phyloP scores from a whole-genome alignment of 139 green algal species.

The Chlorella sp. region DNA sequence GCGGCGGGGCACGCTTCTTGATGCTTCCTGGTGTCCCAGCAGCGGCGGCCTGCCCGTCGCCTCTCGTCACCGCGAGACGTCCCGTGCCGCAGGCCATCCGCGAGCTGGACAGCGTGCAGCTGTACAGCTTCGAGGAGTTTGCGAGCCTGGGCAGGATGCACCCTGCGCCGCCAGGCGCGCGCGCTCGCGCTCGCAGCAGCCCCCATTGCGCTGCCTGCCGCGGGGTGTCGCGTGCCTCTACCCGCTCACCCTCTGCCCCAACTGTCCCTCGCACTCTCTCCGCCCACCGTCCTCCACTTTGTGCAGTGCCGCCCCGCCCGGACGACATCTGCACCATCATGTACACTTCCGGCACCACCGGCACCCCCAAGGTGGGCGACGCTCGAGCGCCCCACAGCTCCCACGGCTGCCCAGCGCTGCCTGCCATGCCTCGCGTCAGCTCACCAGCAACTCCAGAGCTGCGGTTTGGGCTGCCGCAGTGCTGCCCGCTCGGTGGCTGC shows the following conservation, averaged over 20 bases:
- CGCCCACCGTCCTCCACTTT: neutral
- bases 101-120: neutral
- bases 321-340: conserved; percentile 90
- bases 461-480: too few species aligned
- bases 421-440: too few species aligned
- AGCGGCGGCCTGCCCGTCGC: neutral
- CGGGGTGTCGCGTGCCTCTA: neutral
- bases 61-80: neutral
- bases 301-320: conserved; percentile 54
- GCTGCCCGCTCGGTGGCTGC: too few species aligned
- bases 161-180: neutral
- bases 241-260: neutral
- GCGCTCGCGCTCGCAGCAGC: neutral
- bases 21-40: neutral
- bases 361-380: conserved; percentile 51
- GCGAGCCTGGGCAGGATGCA: neutral
- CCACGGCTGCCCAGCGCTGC: too few species aligned
- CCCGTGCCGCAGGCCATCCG: neutral
- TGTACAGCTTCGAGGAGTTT: conserved; percentile 20
- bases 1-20: neutral
- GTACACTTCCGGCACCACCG: conserved; percentile 81
- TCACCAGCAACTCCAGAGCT: too few species aligned
- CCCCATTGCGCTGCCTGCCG: neutral
- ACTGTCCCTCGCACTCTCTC: neutral
- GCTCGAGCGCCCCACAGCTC: too few species aligned